Evolutionary conservation across 1,284 basidiomycete genomes (phyloP), one percentile per base, ranked within the genome.

Genomic region (Rhodotorula sp.): DNA sequence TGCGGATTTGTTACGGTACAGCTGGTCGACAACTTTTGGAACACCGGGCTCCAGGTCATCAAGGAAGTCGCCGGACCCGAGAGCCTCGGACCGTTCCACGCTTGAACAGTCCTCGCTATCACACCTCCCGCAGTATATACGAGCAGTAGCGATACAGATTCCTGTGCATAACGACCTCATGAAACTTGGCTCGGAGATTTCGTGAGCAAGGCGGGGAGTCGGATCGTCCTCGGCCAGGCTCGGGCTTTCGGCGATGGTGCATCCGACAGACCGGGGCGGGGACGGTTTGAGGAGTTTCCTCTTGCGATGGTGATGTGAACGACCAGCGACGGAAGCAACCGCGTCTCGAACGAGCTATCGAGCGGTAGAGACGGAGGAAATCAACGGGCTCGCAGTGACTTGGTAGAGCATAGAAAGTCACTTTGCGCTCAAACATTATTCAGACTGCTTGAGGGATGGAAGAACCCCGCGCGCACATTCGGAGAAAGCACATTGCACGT

Each of bases 281-380:
- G 2, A 14, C 12, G 10, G 38, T 43, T 12, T 12, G 38, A 43
- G 38, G 12, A 2, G 10, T 12, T 43, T 43, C 10, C 38, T 43
- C 38, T 34, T 10, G 38, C 38, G 38, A 1, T 43, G 10, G 8
- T 10, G 83, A 84, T 73, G 79, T 67, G 49, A 80, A 6, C 34
- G 34, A 34, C 34, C 34, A 34, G 34, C 34, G 79, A 63, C 78
- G 87, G 68, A 81, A 80, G 75, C 79, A 80, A 58, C 79, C 88
- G n/a, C 87, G 28, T 28, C 97, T 78, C 84, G 91, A 79, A 95
- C 94, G 10, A 83, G 87, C 78, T 97, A 94, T 81, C 85, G 87
- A 69, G 91, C 90, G 31, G 92, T 98, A 0, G 90, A 92, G 81
- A 91, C 89, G 80, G 92, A 95, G 79, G 88, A 93, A 52, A 82